phyloP scores from a whole-genome alignment of 2,329 filamentous ascomycete species.

The Neofusicoccum parvum region DNA sequence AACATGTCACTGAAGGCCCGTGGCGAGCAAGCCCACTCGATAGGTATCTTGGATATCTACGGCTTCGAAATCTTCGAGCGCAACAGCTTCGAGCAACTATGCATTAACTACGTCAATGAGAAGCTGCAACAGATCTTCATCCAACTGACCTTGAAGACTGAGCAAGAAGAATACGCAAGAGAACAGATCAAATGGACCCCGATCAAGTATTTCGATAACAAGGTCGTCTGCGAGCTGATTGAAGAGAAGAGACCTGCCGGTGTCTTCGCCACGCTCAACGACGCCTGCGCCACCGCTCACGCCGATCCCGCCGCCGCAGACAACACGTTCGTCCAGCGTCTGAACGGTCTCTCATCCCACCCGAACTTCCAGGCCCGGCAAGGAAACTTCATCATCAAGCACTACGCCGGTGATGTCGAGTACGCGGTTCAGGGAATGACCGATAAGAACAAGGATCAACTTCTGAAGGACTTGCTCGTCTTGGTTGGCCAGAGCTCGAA shows the following conservation, averaged over 20 bases:
- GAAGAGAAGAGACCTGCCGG: constrained; percentile 88
- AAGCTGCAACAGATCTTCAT: constrained; percentile 99
- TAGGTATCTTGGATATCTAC: constrained; percentile 98
- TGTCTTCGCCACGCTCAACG: constrained; percentile 93
- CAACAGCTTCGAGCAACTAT: constrained; percentile 98
- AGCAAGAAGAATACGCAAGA: constrained; percentile 94
- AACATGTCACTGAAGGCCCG: constrained; percentile 84
- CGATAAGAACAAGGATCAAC: constrained; percentile 98
- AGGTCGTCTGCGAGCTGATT: constrained; percentile 96
- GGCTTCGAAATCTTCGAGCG: constrained; percentile 98
- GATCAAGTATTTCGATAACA: constrained; percentile 99
- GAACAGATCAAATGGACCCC: constrained; percentile 99
- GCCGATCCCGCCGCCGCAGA: constrained; percentile 93
- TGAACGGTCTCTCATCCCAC: constrained; percentile 85
- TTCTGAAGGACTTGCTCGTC: constrained; percentile 90
- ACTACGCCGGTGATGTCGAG: constrained; percentile 95
- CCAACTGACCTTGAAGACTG: constrained; percentile 91
- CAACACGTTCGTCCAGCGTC: constrained; percentile 89
- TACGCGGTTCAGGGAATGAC: constrained; percentile 97
- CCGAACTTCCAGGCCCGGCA: constrained; percentile 89
- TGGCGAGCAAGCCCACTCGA: constrained; percentile 75
- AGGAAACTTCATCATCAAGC: constrained; percentile 97
- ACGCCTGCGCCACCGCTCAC: constrained; percentile 97
- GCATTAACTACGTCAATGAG: constrained; percentile 99
- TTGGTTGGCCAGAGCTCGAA: constrained; percentile 84